Evolutionary conservation across 257 asterid species (phyloP).

Genomic region (Catharanthus roseus): DNA sequence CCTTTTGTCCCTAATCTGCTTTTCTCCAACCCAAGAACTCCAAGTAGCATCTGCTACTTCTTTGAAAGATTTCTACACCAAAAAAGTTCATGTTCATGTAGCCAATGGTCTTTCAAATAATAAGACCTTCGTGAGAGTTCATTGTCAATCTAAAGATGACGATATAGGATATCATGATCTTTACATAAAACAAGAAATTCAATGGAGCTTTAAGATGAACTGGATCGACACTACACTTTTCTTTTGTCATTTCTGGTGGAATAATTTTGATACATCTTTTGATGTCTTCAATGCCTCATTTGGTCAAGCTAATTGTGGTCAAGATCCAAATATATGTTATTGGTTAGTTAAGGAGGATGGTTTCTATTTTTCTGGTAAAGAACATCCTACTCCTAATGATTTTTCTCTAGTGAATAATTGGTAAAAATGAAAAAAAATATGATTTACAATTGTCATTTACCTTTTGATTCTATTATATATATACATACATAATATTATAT

Average conservation of each 20-base stretch:
- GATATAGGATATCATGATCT: conserved; percentile 1
- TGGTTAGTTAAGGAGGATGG: conserved; percentile 13
- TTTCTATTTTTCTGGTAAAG: background rate
- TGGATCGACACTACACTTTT: background rate
- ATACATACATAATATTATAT: too few species aligned
- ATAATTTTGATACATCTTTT: background rate
- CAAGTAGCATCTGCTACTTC: background rate
- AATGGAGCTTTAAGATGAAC: background rate
- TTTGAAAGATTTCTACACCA: too few species aligned
- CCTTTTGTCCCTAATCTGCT: background rate
- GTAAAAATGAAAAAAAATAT: background rate
- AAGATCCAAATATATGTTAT: background rate
- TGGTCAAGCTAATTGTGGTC: background rate
- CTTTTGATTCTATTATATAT: too few species aligned
- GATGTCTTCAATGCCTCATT: background rate
- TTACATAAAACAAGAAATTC: background rate
- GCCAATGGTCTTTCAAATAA: background rate
- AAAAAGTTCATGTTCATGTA: background rate
- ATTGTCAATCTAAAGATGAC: background rate
- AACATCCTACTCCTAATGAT: background rate
- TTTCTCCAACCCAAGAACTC: background rate
- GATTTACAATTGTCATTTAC: too few species aligned
- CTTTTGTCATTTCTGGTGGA: conserved; percentile 6
- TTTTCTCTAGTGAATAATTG: background rate
- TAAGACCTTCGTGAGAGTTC: background rate